Percentiles rank a stretch among this genome's conserved stretches.
These are phyloP conservation scores for Akanthomyces dipterigenus DNA, from an alignment of 2,329 filamentous ascomycete genomes.

Conservation along the genomic window DNA sequence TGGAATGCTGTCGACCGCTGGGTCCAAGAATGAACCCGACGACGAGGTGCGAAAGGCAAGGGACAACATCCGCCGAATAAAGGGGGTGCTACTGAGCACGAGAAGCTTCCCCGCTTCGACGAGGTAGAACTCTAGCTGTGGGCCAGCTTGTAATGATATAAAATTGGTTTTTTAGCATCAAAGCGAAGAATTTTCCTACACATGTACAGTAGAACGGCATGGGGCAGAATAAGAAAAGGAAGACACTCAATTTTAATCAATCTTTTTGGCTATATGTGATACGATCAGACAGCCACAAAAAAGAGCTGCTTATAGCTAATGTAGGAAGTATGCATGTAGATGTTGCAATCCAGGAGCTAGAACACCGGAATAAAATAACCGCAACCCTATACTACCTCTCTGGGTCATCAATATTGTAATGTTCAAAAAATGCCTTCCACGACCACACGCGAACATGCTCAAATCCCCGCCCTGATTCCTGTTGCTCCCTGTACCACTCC, in stretches of 20 bases:
- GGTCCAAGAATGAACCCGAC: conserved; percentile 45
- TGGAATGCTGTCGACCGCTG: conserved; percentile 33
- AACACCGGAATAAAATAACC: background rate
- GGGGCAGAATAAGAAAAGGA: background rate
- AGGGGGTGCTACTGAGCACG: conserved; percentile 69
- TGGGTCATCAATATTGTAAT: conserved; percentile 21
- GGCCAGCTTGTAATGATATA: background rate
- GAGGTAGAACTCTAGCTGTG: conserved; percentile 15
- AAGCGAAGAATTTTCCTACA: background rate
- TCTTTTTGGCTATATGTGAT: no score
- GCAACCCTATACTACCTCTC: conserved; percentile 11
- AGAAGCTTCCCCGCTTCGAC: conserved; percentile 59
- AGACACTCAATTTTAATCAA: no score
- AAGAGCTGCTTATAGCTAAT: background rate
- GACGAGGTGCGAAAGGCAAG: conserved; percentile 70
- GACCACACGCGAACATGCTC: conserved; percentile 40
- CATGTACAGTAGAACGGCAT: background rate
- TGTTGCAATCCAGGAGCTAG: background rate
- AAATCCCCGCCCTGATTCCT: conserved; percentile 39
- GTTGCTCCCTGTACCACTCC: conserved; percentile 45
- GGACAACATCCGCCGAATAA: conserved; percentile 69
- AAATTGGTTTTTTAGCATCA: background rate
- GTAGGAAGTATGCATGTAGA: background rate
- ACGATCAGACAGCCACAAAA: no score
- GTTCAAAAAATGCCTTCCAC: conserved; percentile 36